These are phyloP conservation scores for Vararia minispora DNA, from an alignment of 768 basidiomycete species.

Conservation along the genomic window DNA sequence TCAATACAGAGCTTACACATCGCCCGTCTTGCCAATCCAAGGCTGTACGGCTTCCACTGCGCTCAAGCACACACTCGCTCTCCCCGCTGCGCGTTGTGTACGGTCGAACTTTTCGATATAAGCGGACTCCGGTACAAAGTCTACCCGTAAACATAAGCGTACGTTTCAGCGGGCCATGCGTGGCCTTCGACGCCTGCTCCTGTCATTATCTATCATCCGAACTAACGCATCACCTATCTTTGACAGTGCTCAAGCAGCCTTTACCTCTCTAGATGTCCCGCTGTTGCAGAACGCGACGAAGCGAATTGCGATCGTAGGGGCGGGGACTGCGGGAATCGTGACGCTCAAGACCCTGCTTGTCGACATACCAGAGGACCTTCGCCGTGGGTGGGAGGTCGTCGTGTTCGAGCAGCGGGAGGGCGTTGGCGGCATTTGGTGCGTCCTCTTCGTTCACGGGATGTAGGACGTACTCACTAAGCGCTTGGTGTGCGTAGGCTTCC, in stretches of 20 bases:
- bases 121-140: no score
- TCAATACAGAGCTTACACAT: no score
- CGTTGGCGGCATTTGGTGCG: constrained; percentile 49
- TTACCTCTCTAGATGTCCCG: neutral
- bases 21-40: no score
- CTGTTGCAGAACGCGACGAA: constrained; percentile 20
- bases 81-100: no score
- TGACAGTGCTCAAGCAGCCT: neutral
- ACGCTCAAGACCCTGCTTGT: constrained; percentile 35
- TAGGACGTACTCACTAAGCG: neutral
- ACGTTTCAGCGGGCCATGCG: no score
- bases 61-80: no score
- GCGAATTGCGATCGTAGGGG: constrained; percentile 47
- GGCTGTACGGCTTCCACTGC: no score
- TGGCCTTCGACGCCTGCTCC: constrained; percentile 9
- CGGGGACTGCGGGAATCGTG: constrained; percentile 44
- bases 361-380: constrained; percentile 31
- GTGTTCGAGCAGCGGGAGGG: constrained; percentile 41
- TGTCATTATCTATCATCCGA: constrained; percentile 3
- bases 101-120: no score
- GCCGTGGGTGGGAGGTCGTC: constrained; percentile 32
- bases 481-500: constrained; percentile 28
- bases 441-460: neutral
- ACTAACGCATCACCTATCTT: neutral
- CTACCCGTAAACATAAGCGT: no score